phyloP scores from a whole-genome alignment of 2,329 filamentous ascomycete genomes.

The Coniochaeta ligniaria region DNA sequence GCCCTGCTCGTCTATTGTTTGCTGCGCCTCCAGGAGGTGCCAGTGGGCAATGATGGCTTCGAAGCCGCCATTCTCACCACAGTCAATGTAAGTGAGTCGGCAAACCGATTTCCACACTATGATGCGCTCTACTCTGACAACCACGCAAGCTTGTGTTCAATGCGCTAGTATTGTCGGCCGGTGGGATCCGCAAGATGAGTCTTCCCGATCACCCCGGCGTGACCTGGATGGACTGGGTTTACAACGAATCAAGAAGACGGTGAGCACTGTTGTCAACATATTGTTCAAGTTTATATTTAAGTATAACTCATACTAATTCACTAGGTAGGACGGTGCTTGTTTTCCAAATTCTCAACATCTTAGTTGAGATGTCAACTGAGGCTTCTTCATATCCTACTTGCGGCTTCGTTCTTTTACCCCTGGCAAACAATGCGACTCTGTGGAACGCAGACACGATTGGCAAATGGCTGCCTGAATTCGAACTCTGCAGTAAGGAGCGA shows the following conservation, averaged over 20 bases:
- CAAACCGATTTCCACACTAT: neutral
- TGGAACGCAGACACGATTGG: constrained; percentile 7
- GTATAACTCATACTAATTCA: neutral
- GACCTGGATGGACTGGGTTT: constrained; percentile 8
- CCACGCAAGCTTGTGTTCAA: neutral
- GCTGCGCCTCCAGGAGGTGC: constrained; percentile 7
- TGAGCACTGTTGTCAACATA: constrained; percentile 3
- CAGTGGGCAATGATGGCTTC: constrained; percentile 3
- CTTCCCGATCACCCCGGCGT: constrained; percentile 3
- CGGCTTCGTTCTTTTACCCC: constrained; percentile 8
- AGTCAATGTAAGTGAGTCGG: constrained; percentile 1
- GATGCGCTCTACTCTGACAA: neutral
- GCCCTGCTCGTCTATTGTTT: constrained; percentile 10
- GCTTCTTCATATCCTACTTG: neutral
- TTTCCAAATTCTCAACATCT: constrained; percentile 9
- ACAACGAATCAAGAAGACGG: constrained; percentile 9
- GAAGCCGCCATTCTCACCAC: constrained; percentile 3
- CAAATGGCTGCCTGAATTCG: constrained; percentile 4
- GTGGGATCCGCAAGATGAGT: neutral
- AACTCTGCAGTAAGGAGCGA: neutral
- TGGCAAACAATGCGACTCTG: constrained; percentile 5
- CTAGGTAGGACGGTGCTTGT: constrained; percentile 4
- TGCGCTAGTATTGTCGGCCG: neutral
- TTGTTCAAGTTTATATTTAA: neutral
- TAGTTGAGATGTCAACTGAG: constrained; percentile 3